Conservation (phyloP, 1,139 yeast genomes). For the Candida tetrigidarum region DNA sequence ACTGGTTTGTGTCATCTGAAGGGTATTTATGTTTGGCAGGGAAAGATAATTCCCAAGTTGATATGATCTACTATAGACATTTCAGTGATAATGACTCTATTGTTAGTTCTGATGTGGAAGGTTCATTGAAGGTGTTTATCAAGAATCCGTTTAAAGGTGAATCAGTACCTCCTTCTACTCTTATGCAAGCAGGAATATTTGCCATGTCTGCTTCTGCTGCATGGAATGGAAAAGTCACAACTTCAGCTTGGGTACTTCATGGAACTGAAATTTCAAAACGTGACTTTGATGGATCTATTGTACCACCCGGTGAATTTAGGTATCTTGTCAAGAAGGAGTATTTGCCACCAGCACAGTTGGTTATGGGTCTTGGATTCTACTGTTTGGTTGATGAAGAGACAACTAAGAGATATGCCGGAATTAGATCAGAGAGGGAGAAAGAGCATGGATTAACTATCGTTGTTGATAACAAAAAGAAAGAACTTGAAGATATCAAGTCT, state of each 20-base stretch:
- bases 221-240: conserved; percentile 83
- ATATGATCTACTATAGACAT: conserved; percentile 78
- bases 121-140: conserved; percentile 75
- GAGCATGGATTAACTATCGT: conserved; percentile 51
- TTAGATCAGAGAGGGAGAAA: conserved; percentile 41
- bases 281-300: conserved; percentile 64
- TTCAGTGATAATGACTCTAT: conserved; percentile 73
- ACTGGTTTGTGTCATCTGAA: conserved; percentile 90
- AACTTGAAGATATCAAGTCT: conserved; percentile 26
- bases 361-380: conserved; percentile 86
- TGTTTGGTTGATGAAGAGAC: conserved; percentile 71
- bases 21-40: conserved; percentile 90
- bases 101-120: conserved; percentile 77
- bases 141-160: conserved; percentile 70
- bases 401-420: conserved; percentile 40
- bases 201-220: conserved; percentile 84
- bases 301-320: conserved; percentile 67
- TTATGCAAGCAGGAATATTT: conserved; percentile 88
- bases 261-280: conserved; percentile 70
- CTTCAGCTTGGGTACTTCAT: conserved; percentile 83
- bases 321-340: conserved; percentile 59
- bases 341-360: conserved; percentile 82
- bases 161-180: conserved; percentile 79
- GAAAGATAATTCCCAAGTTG: conserved; percentile 82
- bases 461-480: conserved; percentile 39